A percentile compares a stretch with the other conserved stretches of the same genome.
Conservation (phyloP, 441 rosid species). For the Syzygium malaccense region DNA sequence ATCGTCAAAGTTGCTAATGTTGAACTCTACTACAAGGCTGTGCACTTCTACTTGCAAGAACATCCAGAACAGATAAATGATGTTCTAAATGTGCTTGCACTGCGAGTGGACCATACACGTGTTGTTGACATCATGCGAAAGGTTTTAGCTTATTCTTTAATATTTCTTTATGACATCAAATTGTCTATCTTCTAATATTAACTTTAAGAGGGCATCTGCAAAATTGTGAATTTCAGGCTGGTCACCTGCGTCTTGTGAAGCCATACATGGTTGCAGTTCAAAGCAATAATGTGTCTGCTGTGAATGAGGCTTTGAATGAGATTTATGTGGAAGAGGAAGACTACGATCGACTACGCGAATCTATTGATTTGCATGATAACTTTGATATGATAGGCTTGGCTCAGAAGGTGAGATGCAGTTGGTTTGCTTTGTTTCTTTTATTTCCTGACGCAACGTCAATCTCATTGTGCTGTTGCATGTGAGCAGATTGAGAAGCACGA, state of each 20-base stretch:
- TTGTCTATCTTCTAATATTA: not conserved
- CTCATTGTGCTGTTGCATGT: not conserved
- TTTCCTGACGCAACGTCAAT: not conserved
- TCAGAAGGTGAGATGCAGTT: conserved; percentile 9
- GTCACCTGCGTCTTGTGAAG: conserved; percentile 17
- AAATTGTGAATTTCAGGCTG: conserved; percentile 8
- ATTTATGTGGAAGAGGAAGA: conserved; percentile 17
- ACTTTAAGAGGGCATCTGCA: not conserved
- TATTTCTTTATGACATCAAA: not conserved
- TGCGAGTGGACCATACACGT: conserved; percentile 94
- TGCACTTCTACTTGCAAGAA: conserved; percentile 98
- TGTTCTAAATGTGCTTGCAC: conserved; percentile 87
- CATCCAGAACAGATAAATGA: conserved; percentile 98
- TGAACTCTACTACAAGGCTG: conserved; percentile 96
- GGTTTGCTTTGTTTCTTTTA: not conserved
- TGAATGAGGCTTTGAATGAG: conserved; percentile 16
- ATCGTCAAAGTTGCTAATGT: conserved; percentile 94
- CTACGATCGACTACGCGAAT: conserved; percentile 12
- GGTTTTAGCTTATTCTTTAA: conserved; percentile 31
- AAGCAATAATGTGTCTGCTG: conserved; percentile 17
- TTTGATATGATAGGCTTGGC: conserved; percentile 23
- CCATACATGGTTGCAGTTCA: conserved; percentile 21
- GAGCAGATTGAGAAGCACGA: conserved; percentile 95
- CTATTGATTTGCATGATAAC: conserved; percentile 23
- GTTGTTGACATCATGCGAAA: conserved; percentile 98